Evolutionary conservation across 495 filamentous ascomycete species (phyloP).

Genomic region (Mycothermus thermophilus): DNA sequence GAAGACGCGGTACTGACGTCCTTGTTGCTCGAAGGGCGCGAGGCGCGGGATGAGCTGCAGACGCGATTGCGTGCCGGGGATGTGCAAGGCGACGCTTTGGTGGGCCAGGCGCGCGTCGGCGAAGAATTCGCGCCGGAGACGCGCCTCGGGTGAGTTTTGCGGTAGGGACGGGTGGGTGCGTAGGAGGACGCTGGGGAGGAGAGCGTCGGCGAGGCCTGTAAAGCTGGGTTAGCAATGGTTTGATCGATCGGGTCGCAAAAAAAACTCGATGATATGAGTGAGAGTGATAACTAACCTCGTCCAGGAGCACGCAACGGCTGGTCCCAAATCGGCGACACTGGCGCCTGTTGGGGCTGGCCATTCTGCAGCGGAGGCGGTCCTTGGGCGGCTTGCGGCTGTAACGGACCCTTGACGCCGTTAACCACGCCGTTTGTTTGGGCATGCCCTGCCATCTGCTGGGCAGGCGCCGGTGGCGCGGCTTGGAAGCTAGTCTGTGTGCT

Average conservation of each 20-base stretch:
- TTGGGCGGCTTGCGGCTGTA: slow-evolving; percentile 6
- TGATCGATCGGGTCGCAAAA: not conserved
- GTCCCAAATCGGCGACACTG: slow-evolving; percentile 14
- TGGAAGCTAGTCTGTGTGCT: slow-evolving; percentile 21
- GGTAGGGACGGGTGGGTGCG: slow-evolving; percentile 49
- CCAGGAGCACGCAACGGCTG: slow-evolving; percentile 30
- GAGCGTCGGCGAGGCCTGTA: slow-evolving; percentile 34
- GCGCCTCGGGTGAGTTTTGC: slow-evolving; percentile 32
- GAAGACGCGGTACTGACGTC: slow-evolving; percentile 17
- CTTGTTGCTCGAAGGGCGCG: slow-evolving; percentile 37
- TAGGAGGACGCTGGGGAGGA: slow-evolving; percentile 54
- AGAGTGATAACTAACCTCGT: slow-evolving; percentile 32
- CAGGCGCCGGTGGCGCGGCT: slow-evolving; percentile 26
- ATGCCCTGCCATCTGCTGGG: too few relatives aligned
- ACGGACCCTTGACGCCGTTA: slow-evolving; percentile 7
- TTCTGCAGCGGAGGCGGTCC: slow-evolving; percentile 18
- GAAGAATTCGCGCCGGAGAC: slow-evolving; percentile 43
- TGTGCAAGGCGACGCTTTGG: slow-evolving; percentile 52
- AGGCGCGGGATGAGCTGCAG: slow-evolving; percentile 52
- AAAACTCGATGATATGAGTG: not conserved
- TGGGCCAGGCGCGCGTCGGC: slow-evolving; percentile 47
- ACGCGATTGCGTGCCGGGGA: slow-evolving; percentile 48
- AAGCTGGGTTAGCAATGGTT: slow-evolving; percentile 1
- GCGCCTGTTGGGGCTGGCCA: slow-evolving; percentile 7
- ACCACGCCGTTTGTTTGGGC: too few relatives aligned